These are phyloP conservation scores for Cenchrus fungigraminus DNA, from an alignment of 176 grass and related monocot genomes.

Conservation along the genomic window DNA sequence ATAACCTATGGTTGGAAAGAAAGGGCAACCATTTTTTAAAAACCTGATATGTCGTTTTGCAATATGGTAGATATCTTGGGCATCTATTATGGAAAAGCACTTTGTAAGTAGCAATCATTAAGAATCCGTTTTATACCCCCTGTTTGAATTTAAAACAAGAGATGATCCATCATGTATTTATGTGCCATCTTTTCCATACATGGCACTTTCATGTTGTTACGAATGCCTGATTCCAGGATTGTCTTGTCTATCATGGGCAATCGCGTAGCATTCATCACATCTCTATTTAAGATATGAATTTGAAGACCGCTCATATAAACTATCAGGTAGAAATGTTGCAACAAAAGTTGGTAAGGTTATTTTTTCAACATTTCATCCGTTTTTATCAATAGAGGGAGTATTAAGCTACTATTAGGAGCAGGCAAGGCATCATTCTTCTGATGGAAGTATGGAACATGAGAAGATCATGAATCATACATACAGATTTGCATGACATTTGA, in stretches of 20 bases:
- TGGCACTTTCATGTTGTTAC: slow-evolving; percentile 15
- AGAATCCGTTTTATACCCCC: neutral
- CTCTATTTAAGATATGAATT: slow-evolving; percentile 21
- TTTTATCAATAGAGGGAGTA: slow-evolving; percentile 4
- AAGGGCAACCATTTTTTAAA: neutral
- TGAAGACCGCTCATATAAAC: neutral
- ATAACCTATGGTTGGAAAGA: slow-evolving; percentile 13
- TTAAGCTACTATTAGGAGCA: neutral
- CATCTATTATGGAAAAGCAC: slow-evolving; percentile 34
- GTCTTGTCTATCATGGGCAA: slow-evolving; percentile 26
- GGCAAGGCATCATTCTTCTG: neutral
- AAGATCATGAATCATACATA: slow-evolving; percentile 3
- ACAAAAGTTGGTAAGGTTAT: slow-evolving; percentile 20
- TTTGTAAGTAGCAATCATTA: slow-evolving; percentile 12
- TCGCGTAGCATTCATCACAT: slow-evolving; percentile 19
- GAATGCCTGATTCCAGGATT: slow-evolving; percentile 3
- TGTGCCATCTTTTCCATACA: slow-evolving; percentile 20
- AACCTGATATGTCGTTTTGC: neutral
- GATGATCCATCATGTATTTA: neutral
- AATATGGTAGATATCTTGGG: slow-evolving; percentile 8
- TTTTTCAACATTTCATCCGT: neutral
- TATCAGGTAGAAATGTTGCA: neutral
- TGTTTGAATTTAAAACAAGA: slow-evolving; percentile 34
- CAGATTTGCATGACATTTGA: slow-evolving; percentile 4
- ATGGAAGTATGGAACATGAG: slow-evolving; percentile 15